A percentile compares a stretch with the other conserved stretches of the same genome.
Conservation (phyloP, 1,139 yeast species). For the Lodderomyces beijingensis region DNA sequence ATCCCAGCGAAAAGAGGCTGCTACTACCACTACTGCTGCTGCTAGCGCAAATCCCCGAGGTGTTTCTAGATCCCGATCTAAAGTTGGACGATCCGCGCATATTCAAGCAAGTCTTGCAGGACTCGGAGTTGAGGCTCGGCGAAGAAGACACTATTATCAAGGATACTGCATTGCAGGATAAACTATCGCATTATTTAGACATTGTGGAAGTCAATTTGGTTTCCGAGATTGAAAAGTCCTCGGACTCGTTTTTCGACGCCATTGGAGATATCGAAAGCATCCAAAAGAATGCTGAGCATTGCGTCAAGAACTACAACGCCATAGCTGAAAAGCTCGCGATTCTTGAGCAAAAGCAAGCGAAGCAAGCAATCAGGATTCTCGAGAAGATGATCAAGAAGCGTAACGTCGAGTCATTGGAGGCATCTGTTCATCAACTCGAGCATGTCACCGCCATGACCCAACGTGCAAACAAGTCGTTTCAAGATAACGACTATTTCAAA, state of each 20-base stretch:
- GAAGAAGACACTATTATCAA: conserved; percentile 18
- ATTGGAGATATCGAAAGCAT: conserved; percentile 71
- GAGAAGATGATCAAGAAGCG: conserved; percentile 49
- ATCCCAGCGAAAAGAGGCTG: conserved; percentile 3
- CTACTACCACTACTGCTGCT: conserved; percentile 2
- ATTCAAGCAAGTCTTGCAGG: conserved; percentile 68
- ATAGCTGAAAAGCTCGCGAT: conserved; percentile 39
- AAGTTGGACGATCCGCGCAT: conserved; percentile 84
- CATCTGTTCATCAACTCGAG: conserved; percentile 60
- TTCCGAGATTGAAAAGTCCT: conserved; percentile 77
- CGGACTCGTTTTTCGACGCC: conserved; percentile 80
- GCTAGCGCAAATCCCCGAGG: conserved; percentile 48
- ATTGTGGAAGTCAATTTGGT: conserved; percentile 78
- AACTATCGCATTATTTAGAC: conserved; percentile 77
- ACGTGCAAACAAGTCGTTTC: conserved; percentile 48
- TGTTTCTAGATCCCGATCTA: conserved; percentile 66
- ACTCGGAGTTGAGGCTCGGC: conserved; percentile 35
- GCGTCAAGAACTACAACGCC: conserved; percentile 45
- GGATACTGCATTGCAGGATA: conserved; percentile 68
- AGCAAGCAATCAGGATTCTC: conserved; percentile 50
- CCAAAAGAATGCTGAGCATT: conserved; percentile 49
- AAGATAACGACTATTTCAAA: conserved; percentile 33
- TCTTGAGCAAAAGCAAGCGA: conserved; percentile 49
- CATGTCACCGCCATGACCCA: conserved; percentile 47
- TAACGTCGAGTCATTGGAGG: conserved; percentile 61